phyloP scores from a whole-genome alignment of 179 eudicot species.

The Beta lomatogona region DNA sequence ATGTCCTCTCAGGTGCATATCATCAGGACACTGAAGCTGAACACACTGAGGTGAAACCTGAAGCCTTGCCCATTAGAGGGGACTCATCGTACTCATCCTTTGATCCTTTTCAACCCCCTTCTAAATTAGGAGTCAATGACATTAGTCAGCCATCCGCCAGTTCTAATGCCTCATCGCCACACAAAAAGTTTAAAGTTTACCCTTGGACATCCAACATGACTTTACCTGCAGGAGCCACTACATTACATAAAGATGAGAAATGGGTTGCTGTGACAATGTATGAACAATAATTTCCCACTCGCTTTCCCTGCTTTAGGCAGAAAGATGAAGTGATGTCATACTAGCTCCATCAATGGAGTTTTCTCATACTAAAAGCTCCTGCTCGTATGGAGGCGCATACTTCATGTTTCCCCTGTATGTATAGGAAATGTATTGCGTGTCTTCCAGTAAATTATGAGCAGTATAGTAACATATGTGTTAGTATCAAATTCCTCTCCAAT shows the following conservation, averaged over 20 bases:
- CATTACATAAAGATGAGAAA: constrained; percentile 26
- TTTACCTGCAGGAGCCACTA: constrained; percentile 24
- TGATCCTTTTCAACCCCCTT: constrained; percentile 5
- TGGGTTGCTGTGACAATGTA: constrained; percentile 31
- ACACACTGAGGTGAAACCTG: not conserved
- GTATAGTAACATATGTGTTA: not conserved
- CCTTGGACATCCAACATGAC: constrained; percentile 21
- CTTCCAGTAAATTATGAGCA: not conserved
- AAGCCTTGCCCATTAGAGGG: constrained; percentile 10
- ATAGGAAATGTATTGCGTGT: not conserved
- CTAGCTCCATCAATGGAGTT: not conserved
- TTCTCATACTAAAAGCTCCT: not conserved
- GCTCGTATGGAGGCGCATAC: not conserved
- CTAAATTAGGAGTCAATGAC: not conserved
- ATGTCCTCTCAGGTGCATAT: constrained; percentile 23
- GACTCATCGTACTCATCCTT: constrained; percentile 8
- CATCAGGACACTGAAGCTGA: constrained; percentile 12
- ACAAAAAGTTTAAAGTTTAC: constrained; percentile 27
- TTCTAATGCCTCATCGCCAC: constrained; percentile 1
- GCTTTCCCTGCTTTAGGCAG: not conserved
- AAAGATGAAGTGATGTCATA: not conserved
- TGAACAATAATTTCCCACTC: not conserved
- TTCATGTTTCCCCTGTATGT: not conserved
- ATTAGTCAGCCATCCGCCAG: not conserved
- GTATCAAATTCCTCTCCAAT: not conserved